phyloP scores from a whole-genome alignment of 352 stramenopile genomes.

The Saprolegnia diclina region DNA sequence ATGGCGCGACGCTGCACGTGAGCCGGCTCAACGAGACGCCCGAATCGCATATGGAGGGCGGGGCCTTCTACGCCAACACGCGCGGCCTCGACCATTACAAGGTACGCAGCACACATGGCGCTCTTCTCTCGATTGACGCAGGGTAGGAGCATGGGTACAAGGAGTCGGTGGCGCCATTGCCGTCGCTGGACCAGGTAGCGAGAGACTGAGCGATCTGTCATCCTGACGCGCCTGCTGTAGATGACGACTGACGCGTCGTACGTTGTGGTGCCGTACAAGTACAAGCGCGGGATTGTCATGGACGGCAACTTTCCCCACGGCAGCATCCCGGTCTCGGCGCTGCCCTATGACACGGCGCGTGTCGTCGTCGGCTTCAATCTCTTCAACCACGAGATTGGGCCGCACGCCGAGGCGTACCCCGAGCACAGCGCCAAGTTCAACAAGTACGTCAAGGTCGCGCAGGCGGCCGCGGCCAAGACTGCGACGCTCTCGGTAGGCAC shows the following conservation, averaged over 20 bases:
- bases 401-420: conserved; percentile 51
- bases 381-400: conserved; percentile 59
- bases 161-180: neutral
- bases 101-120: conserved; percentile 2
- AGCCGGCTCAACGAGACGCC: conserved; percentile 36
- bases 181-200: neutral
- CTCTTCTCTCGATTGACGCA: neutral
- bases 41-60: conserved; percentile 38
- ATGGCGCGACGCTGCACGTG: conserved; percentile 68
- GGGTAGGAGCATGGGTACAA: conserved; percentile 24
- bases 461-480: conserved; percentile 40
- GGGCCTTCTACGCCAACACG: conserved; percentile 54
- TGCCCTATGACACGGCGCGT: conserved; percentile 40
- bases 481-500: conserved; percentile 23
- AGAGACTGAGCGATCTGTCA: neutral
- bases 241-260: neutral
- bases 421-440: conserved; percentile 69
- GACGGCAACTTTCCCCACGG: conserved; percentile 68
- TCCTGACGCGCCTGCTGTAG: too few relatives aligned
- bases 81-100: conserved; percentile 50
- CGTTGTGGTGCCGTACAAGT: conserved; percentile 38
- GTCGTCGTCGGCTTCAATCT: conserved; percentile 75
- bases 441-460: conserved; percentile 64
- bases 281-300: conserved; percentile 57
- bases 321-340: conserved; percentile 45